A percentile compares a stretch with the other conserved stretches of the same genome.
These are phyloP conservation scores for Pleurotus pulmonarius DNA, from an alignment of 768 basidiomycete genomes.

Conservation along the genomic window DNA sequence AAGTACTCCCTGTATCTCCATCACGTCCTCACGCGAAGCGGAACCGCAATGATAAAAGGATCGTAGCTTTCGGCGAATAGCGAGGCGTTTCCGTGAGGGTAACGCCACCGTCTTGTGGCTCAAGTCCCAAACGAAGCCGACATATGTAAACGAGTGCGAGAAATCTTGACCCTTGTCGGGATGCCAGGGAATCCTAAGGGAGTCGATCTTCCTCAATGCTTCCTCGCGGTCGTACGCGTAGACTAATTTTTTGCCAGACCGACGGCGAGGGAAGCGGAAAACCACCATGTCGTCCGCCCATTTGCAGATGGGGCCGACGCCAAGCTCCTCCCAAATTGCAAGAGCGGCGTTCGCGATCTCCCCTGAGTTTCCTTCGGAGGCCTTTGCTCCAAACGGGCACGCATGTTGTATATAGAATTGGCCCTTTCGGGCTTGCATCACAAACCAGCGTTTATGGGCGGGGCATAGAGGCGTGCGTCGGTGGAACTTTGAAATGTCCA, in stretches of 20 bases:
- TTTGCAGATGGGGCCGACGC: constrained; percentile 16
- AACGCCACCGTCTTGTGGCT: constrained; percentile 18
- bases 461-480: constrained; percentile 22
- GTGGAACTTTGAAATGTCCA: constrained; percentile 26
- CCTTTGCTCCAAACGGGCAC: constrained; percentile 20
- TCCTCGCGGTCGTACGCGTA: constrained; percentile 15
- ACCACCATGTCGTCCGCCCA: constrained; percentile 27
- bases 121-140: constrained; percentile 29
- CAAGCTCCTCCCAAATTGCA: constrained; percentile 18
- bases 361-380: constrained; percentile 21
- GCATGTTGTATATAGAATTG: constrained; percentile 18
- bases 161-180: constrained; percentile 17
- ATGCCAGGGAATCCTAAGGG: constrained; percentile 21
- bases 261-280: constrained; percentile 19
- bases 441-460: constrained; percentile 17
- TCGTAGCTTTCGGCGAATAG: constrained; percentile 14
- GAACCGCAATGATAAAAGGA: constrained; percentile 6
- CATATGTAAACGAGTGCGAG: constrained; percentile 12
- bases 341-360: constrained; percentile 19
- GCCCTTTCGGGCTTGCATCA: constrained; percentile 13
- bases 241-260: background rate
- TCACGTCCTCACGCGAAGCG: background rate
- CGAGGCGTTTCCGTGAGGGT: constrained; percentile 20
- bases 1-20: constrained; percentile 25
- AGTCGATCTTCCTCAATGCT: constrained; percentile 9